phyloP scores from a whole-genome alignment of 495 filamentous ascomycete species.

The Amniculicola lignicola region DNA sequence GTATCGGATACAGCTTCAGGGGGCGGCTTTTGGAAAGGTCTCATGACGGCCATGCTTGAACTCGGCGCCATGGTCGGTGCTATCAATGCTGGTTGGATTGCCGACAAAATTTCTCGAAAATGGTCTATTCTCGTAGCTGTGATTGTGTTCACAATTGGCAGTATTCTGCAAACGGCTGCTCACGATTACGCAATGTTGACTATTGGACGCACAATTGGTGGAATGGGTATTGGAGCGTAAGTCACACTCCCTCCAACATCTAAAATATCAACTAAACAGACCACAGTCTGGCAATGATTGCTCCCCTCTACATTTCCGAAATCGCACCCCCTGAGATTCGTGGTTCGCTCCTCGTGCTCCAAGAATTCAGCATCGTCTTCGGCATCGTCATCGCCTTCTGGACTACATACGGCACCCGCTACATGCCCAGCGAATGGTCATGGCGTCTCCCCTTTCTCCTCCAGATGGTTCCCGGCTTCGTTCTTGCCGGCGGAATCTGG shows the following conservation, averaged over 20 bases:
- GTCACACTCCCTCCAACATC: slow-evolving; percentile 26
- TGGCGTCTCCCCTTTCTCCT: slow-evolving; percentile 41
- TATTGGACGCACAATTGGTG: slow-evolving; percentile 60
- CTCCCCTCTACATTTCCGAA: slow-evolving; percentile 41
- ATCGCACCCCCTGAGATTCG: slow-evolving; percentile 40
- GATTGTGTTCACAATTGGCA: slow-evolving; percentile 54
- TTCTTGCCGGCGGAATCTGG: slow-evolving; percentile 36
- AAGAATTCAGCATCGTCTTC: slow-evolving; percentile 39
- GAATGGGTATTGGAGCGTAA: slow-evolving; percentile 57
- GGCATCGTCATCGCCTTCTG: slow-evolving; percentile 42
- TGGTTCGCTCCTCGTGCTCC: slow-evolving; percentile 38
- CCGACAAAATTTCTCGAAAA: slow-evolving; percentile 57
- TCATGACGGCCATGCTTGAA: slow-evolving; percentile 61
- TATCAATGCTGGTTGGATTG: slow-evolving; percentile 57
- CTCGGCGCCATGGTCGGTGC: slow-evolving; percentile 54
- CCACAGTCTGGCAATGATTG: slow-evolving; percentile 30
- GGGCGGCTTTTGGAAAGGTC: slow-evolving; percentile 57
- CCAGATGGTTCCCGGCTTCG: slow-evolving; percentile 36
- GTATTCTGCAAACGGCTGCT: slow-evolving; percentile 55
- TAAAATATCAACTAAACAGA: background rate
- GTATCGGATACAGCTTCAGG: slow-evolving; percentile 46
- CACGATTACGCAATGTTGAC: slow-evolving; percentile 56
- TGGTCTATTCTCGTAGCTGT: slow-evolving; percentile 58
- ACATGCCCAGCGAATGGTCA: slow-evolving; percentile 32
- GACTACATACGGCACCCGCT: slow-evolving; percentile 39